Conservation (phyloP, 1,139 yeast genomes). For the Meyerozyma smithsonii region DNA sequence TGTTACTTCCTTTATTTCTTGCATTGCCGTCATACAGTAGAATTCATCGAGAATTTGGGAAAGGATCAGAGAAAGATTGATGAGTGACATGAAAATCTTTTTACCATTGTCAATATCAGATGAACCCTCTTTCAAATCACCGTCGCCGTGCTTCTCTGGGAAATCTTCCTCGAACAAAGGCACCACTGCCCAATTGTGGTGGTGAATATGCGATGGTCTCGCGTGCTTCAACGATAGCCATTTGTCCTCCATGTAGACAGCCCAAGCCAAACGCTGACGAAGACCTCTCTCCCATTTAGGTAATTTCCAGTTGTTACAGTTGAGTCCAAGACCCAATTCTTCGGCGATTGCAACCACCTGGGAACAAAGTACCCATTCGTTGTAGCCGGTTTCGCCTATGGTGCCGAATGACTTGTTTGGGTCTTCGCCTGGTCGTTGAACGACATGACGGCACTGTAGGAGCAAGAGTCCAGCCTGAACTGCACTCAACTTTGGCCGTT, state of each 20-base stretch:
- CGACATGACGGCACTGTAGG: conserved; percentile 56
- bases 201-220: conserved; percentile 71
- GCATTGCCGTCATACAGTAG: conserved; percentile 65
- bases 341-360: conserved; percentile 84
- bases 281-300: conserved; percentile 93
- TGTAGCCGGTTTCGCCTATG: conserved; percentile 43
- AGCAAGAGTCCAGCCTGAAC: conserved; percentile 74
- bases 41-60: conserved; percentile 68
- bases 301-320: conserved; percentile 81
- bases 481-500: conserved; percentile 72
- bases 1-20: conserved; percentile 51
- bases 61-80: conserved; percentile 63
- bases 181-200: conserved; percentile 65
- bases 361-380: conserved; percentile 83
- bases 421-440: conserved; percentile 13
- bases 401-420: conserved; percentile 6
- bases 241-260: conserved; percentile 82
- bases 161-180: conserved; percentile 67
- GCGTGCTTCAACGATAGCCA: conserved; percentile 80
- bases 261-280: conserved; percentile 86
- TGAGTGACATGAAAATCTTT: conserved; percentile 62
- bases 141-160: conserved; percentile 62
- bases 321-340: conserved; percentile 79
- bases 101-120: conserved; percentile 73
- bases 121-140: conserved; percentile 53